A percentile compares a stretch with the other conserved stretches of the same genome.
These are phyloP conservation scores for Dactylellina haptotyla DNA, from an alignment of 2,329 filamentous ascomycete species.

Conservation along the genomic window DNA sequence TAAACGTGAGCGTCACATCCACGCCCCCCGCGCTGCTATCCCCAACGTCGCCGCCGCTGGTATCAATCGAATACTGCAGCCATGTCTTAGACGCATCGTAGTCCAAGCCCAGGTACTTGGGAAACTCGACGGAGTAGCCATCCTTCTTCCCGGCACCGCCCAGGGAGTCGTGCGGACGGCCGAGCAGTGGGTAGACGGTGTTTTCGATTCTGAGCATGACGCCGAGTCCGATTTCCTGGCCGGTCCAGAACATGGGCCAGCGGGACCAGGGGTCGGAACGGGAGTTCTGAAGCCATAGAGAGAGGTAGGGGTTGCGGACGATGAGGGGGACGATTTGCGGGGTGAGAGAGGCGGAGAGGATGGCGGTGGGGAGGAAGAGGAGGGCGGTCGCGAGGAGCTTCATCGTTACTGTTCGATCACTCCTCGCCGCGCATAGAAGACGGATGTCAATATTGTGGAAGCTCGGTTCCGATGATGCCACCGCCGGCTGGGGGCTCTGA, in stretches of 20 bases:
- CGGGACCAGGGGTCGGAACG: constrained; percentile 79
- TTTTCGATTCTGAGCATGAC: constrained; percentile 65
- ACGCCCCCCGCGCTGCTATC: constrained; percentile 46
- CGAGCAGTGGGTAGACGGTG: constrained; percentile 67
- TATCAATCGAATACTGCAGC: constrained; percentile 63
- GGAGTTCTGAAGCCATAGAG: constrained; percentile 72
- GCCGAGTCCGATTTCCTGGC: constrained; percentile 70
- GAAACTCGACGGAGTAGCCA: constrained; percentile 62
- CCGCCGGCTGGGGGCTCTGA: neutral
- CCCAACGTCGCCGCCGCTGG: constrained; percentile 56
- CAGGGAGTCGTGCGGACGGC: constrained; percentile 64
- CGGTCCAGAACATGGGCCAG: constrained; percentile 89
- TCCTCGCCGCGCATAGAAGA: neutral
- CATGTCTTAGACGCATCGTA: constrained; percentile 67
- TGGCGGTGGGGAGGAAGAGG: constrained; percentile 25
- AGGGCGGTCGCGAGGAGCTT: constrained; percentile 1
- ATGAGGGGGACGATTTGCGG: constrained; percentile 69
- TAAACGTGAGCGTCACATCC: constrained; percentile 67
- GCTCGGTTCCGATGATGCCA: neutral
- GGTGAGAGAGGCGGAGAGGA: constrained; percentile 66
- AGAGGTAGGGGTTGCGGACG: constrained; percentile 71
- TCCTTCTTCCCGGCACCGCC: constrained; percentile 21
- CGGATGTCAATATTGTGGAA: neutral
- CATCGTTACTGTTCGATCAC: neutral
- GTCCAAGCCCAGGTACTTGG: constrained; percentile 63